Percentiles rank a stretch among this genome's conserved stretches.
Evolutionary conservation across 805 yeast species (phyloP).

Genomic region (Scheffersomyces coipomensis): DNA sequence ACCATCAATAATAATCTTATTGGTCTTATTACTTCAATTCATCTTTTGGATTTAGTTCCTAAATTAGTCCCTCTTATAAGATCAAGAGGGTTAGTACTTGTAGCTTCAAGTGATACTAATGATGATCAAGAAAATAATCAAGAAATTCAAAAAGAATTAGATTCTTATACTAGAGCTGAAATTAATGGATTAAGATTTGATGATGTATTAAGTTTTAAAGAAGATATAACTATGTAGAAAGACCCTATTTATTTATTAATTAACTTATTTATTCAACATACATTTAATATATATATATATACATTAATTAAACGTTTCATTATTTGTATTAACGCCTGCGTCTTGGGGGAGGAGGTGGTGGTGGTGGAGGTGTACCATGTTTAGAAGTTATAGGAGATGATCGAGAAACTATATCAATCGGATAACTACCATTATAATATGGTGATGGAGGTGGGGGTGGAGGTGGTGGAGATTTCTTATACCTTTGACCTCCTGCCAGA

Average conservation of each 20-base stretch:
- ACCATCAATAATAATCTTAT: constrained; percentile 80
- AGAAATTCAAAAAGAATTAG: constrained; percentile 28
- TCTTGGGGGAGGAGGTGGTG: constrained; percentile 38
- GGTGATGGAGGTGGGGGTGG: constrained; percentile 14
- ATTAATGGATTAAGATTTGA: constrained; percentile 68
- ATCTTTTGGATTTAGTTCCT: constrained; percentile 70
- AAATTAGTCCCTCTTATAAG: constrained; percentile 72
- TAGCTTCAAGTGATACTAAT: constrained; percentile 54
- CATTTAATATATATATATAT: no score
- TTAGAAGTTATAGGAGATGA: neutral
- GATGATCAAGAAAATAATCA: constrained; percentile 22
- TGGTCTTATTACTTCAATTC: constrained; percentile 77
- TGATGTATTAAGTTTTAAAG: constrained; percentile 65
- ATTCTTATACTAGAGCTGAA: constrained; percentile 40
- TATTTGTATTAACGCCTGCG: constrained; percentile 15
- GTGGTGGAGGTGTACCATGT: constrained; percentile 13
- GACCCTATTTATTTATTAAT: neutral
- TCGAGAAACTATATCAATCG: no score
- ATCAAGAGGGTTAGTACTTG: constrained; percentile 77
- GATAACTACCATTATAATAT: neutral
- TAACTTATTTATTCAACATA: no score
- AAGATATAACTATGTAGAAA: constrained; percentile 35
- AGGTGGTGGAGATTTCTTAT: constrained; percentile 43
- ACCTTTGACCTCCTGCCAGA: constrained; percentile 12
- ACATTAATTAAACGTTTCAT: neutral